Percentiles rank a stretch among this genome's conserved stretches.
These are phyloP conservation scores for Russula vinacea DNA, from an alignment of 768 basidiomycete species.

Conservation along the genomic window DNA sequence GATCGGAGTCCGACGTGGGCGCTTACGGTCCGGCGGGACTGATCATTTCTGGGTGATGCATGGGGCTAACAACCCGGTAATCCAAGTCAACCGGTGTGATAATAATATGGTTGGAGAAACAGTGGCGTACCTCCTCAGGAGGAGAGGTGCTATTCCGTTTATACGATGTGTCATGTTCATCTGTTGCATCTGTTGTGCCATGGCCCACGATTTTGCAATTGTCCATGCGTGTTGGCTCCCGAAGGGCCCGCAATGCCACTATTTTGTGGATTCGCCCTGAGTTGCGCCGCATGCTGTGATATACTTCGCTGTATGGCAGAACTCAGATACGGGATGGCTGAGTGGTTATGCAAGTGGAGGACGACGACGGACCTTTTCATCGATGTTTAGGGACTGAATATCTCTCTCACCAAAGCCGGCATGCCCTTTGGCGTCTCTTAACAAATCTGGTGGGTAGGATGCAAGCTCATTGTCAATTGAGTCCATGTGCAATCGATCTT, in stretches of 20 bases:
- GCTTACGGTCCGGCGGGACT: slow-evolving; percentile 38
- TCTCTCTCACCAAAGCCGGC: slow-evolving; percentile 49
- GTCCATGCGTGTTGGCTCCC: slow-evolving; percentile 34
- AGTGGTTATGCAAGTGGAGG: slow-evolving; percentile 9
- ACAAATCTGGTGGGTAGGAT: slow-evolving; percentile 37
- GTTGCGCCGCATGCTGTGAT: slow-evolving; percentile 29
- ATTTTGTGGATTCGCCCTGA: slow-evolving; percentile 32
- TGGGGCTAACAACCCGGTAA: slow-evolving; percentile 31
- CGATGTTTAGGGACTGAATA: slow-evolving; percentile 39
- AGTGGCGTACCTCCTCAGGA: slow-evolving; percentile 36
- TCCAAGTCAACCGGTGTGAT: slow-evolving; percentile 8
- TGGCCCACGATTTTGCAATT: slow-evolving; percentile 37
- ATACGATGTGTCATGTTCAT: slow-evolving; percentile 42
- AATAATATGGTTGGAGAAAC: background rate
- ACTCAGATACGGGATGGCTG: slow-evolving; percentile 8
- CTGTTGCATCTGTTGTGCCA: slow-evolving; percentile 31
- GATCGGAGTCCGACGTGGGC: slow-evolving; percentile 36
- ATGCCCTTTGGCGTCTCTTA: slow-evolving; percentile 44
- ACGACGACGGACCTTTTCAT: slow-evolving; percentile 55
- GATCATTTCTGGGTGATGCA: slow-evolving; percentile 34
- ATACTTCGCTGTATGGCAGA: slow-evolving; percentile 39
- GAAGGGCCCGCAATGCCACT: slow-evolving; percentile 48
- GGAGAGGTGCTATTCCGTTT: slow-evolving; percentile 40
- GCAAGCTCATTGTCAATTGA: slow-evolving; percentile 45
- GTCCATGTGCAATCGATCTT: slow-evolving; percentile 28